Conservation (phyloP, 495 filamentous ascomycete genomes). For the Filosporella fistucella region DNA sequence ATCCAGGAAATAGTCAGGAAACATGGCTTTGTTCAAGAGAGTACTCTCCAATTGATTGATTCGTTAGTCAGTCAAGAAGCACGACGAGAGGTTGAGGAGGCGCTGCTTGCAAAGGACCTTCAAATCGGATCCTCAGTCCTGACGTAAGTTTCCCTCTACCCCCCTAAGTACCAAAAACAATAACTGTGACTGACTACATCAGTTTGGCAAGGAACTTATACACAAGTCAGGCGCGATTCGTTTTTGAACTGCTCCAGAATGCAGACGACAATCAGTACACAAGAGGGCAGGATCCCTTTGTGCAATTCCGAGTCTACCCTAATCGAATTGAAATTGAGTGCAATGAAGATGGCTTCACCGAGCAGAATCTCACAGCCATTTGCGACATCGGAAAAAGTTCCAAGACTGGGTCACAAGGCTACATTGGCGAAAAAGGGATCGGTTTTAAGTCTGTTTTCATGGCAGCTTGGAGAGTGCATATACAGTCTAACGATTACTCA, state of each 20-base stretch:
- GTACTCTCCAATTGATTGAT: too few relatives aligned
- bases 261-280: slow-evolving; percentile 16
- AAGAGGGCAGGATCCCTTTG: not conserved
- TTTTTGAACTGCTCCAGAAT: slow-evolving; percentile 38
- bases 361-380: slow-evolving; percentile 30
- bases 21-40: too few relatives aligned
- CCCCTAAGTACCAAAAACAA: too few relatives aligned
- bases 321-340: slow-evolving; percentile 22
- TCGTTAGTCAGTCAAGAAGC: too few relatives aligned
- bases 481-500: slow-evolving; percentile 32
- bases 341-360: slow-evolving; percentile 38
- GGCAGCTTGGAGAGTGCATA: slow-evolving; percentile 33
- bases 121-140: too few relatives aligned
- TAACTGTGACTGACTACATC: too few relatives aligned
- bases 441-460: slow-evolving; percentile 47
- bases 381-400: slow-evolving; percentile 33
- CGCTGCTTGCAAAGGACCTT: too few relatives aligned
- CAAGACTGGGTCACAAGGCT: slow-evolving; percentile 26
- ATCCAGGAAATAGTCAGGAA: too few relatives aligned
- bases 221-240: too few relatives aligned
- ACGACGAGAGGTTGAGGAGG: too few relatives aligned
- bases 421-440: slow-evolving; percentile 44
- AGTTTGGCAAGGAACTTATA: too few relatives aligned
- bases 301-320: not conserved
- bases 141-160: too few relatives aligned